Conservation (phyloP, 352 stramenopile species). For the Peronospora destructor region DNA sequence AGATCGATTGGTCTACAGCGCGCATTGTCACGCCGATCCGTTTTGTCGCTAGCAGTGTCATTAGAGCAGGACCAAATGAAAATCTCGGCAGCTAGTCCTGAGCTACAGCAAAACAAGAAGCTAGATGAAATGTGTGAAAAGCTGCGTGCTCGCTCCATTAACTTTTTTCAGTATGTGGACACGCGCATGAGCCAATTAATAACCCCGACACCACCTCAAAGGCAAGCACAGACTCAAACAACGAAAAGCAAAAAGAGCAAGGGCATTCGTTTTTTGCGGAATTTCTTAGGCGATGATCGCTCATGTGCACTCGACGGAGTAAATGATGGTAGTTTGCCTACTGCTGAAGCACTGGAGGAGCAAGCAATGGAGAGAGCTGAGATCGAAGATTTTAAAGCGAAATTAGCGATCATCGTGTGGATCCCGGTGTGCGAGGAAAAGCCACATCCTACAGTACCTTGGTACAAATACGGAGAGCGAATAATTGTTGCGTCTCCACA, state of each 20-base stretch:
- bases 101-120: conserved; percentile 6
- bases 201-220: conserved; percentile 16
- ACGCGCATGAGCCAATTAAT: conserved; percentile 47
- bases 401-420: conserved; percentile 51
- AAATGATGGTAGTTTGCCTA: conserved; percentile 1
- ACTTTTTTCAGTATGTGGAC: conserved; percentile 69
- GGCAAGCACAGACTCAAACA: conserved; percentile 20
- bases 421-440: conserved; percentile 42
- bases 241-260: conserved; percentile 45
- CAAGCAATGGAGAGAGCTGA: conserved; percentile 33
- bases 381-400: conserved; percentile 59
- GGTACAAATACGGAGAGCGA: conserved; percentile 29
- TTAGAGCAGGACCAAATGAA: conserved; percentile 48
- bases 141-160: conserved; percentile 33
- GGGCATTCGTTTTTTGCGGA: conserved; percentile 48
- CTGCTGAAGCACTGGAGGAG: conserved; percentile 28
- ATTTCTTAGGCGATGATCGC: conserved; percentile 37
- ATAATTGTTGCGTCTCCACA: conserved; percentile 43
- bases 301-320: conserved; percentile 6
- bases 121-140: conserved; percentile 18
- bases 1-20: conserved; percentile 62
- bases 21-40: conserved; percentile 50
- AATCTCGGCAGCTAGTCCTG: conserved; percentile 16
- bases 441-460: conserved; percentile 32
- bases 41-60: conserved; percentile 53